These are phyloP conservation scores for Pascua sp. DNA, from an alignment of 1,284 basidiomycete species.

Conservation along the genomic window DNA sequence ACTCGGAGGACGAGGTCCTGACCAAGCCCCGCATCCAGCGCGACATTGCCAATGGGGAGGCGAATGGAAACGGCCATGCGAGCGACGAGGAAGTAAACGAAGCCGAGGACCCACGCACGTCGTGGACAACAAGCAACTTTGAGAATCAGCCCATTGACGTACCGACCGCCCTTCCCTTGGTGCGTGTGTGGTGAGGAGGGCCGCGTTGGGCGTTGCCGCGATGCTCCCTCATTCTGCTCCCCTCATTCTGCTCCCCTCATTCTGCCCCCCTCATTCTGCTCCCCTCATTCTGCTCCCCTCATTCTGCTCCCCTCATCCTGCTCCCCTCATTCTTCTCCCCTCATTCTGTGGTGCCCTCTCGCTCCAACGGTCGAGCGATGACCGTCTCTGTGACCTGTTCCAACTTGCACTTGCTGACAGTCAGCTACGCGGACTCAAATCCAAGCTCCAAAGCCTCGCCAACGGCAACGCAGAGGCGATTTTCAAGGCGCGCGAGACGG, in stretches of 20 bases:
- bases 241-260: too few species aligned
- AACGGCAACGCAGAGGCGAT: conserved; percentile 21
- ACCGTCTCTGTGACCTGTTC: neutral
- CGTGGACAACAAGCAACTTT: conserved; percentile 32
- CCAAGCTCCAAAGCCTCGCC: conserved; percentile 15
- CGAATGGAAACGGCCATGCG: neutral
- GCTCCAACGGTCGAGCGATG: neutral
- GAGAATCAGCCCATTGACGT: conserved; percentile 12
- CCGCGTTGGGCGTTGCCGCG: too few species aligned
- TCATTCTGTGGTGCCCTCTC: too few species aligned
- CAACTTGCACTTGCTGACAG: neutral
- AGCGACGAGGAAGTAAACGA: conserved; percentile 10
- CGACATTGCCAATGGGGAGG: conserved; percentile 53
- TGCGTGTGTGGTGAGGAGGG: too few species aligned
- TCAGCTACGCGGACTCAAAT: conserved; percentile 9
- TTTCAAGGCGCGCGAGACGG: conserved; percentile 14
- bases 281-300: too few species aligned
- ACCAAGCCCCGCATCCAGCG: conserved; percentile 54
- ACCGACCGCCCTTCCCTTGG: too few species aligned
- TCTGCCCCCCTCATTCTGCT: too few species aligned
- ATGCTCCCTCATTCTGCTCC: too few species aligned
- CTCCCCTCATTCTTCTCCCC: too few species aligned
- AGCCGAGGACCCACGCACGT: conserved; percentile 1
- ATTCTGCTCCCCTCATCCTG: too few species aligned
- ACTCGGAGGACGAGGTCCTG: neutral